Conservation (phyloP, 768 basidiomycete species). For the Bullera alba region DNA sequence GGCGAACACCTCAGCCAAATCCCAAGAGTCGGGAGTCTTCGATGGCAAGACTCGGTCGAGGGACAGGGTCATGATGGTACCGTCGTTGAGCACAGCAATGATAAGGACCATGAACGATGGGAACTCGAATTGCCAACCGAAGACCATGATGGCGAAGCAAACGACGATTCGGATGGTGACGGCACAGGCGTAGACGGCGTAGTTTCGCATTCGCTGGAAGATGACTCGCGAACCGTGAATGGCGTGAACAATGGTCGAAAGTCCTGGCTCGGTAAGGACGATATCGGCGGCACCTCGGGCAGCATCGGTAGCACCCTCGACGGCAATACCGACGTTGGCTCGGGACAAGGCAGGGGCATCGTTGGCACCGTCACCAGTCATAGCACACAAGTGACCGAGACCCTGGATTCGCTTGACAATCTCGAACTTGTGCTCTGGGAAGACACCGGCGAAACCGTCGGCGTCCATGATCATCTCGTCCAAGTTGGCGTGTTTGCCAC, state of each 20-base stretch:
- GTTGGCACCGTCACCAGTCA: conserved; percentile 99
- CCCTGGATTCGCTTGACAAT: conserved; percentile 97
- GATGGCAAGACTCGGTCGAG: conserved; percentile 94
- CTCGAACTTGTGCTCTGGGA: conserved; percentile 99
- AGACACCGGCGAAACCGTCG: conserved; percentile 97
- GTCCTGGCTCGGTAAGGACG: conserved; percentile 94
- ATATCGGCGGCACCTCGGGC: conserved; percentile 98
- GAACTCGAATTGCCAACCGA: conserved; percentile 96
- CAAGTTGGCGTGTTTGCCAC: conserved; percentile 70
- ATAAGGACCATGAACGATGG: conserved; percentile 99
- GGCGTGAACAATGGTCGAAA: conserved; percentile 97
- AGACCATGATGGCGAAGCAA: conserved; percentile 90
- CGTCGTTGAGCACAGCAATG: conserved; percentile 93
- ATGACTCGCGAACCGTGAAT: conserved; percentile 97
- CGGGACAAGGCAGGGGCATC: conserved; percentile 96
- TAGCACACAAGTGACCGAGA: conserved; percentile 90
- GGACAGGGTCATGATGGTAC: conserved; percentile 93
- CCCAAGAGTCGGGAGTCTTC: conserved; percentile 89
- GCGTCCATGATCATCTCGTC: conserved; percentile 99
- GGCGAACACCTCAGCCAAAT: conserved; percentile 89
- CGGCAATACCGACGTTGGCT: conserved; percentile 98
- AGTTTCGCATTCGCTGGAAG: conserved; percentile 99
- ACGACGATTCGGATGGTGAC: conserved; percentile 99
- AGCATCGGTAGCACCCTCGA: conserved; percentile 97
- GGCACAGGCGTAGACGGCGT: conserved; percentile 91